These are phyloP conservation scores for Aphanomyces euteiches DNA, from an alignment of 352 stramenopile species.

Conservation along the genomic window DNA sequence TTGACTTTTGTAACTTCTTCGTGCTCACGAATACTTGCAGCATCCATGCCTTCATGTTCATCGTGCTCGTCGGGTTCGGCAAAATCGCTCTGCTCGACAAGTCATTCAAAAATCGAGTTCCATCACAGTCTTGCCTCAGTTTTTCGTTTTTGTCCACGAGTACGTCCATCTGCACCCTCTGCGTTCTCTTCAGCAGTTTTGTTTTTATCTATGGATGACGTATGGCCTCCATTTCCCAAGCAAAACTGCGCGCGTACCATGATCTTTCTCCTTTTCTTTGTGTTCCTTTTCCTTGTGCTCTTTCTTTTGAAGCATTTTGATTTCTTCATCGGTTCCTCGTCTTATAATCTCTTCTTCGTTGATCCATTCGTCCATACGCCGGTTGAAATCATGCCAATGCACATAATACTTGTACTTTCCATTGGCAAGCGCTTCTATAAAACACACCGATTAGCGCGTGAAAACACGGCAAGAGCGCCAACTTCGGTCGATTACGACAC, in stretches of 20 bases:
- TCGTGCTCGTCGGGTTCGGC: conserved; percentile 88
- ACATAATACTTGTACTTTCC: conserved; percentile 81
- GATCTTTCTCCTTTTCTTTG: conserved; percentile 33
- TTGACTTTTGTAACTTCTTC: conserved; percentile 97
- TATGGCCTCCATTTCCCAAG: neutral
- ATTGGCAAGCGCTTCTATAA: conserved; percentile 47
- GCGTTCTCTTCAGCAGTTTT: neutral
- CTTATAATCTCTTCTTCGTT: conserved; percentile 76
- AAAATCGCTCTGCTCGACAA: conserved; percentile 52
- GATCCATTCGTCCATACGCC: conserved; percentile 87
- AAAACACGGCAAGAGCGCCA: conserved; percentile 26
- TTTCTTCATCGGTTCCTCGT: conserved; percentile 68
- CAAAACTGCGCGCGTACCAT: neutral
- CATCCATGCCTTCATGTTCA: conserved; percentile 98
- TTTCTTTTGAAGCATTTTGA: conserved; percentile 66
- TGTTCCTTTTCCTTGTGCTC: conserved; percentile 68
- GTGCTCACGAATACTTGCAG: conserved; percentile 95
- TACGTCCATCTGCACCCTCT: conserved; percentile 37
- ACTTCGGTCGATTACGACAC: conserved; percentile 77
- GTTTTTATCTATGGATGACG: conserved; percentile 2
- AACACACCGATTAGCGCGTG: neutral
- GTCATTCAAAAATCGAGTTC: neutral
- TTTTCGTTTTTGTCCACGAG: conserved; percentile 74
- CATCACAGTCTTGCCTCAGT: conserved; percentile 37
- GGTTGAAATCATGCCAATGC: conserved; percentile 84